phyloP scores from a whole-genome alignment of 495 filamentous ascomycete species.

The Cercophora sp. region DNA sequence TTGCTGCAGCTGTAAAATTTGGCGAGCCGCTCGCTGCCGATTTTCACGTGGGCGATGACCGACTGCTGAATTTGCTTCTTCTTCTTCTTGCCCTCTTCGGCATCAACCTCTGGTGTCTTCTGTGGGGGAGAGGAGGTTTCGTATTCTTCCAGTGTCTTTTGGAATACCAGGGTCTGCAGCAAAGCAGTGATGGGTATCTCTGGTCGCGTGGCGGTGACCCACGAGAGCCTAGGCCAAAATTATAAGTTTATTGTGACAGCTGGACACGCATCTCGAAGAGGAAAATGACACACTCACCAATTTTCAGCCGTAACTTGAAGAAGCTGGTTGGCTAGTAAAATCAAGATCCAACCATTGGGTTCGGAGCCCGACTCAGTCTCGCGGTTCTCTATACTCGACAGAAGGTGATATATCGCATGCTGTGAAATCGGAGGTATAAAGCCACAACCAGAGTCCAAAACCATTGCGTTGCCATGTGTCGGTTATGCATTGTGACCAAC shows the following conservation, averaged over 20 bases:
- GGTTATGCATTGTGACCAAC: constrained; percentile 45
- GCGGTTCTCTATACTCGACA: constrained; percentile 52
- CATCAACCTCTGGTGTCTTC: constrained; percentile 26
- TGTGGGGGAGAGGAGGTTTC: constrained; percentile 55
- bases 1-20: neutral
- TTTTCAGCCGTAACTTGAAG: constrained; percentile 48
- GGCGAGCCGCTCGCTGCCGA: constrained; percentile 12
- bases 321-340: constrained; percentile 50
- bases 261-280: no score
- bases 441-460: constrained; percentile 45
- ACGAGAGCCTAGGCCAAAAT: no score
- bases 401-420: constrained; percentile 54
- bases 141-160: constrained; percentile 64
- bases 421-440: constrained; percentile 58
- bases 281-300: no score
- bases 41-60: constrained; percentile 38
- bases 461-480: constrained; percentile 45
- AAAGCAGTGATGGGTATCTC: constrained; percentile 57
- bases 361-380: constrained; percentile 26
- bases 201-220: constrained; percentile 56
- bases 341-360: constrained; percentile 49
- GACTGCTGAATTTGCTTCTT: constrained; percentile 21
- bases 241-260: no score
- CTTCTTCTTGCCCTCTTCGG: constrained; percentile 8
- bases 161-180: constrained; percentile 62